Percentiles rank a stretch among this genome's conserved stretches.
Conservation (phyloP, 306 rosid species). For the Carpinus viminea region DNA sequence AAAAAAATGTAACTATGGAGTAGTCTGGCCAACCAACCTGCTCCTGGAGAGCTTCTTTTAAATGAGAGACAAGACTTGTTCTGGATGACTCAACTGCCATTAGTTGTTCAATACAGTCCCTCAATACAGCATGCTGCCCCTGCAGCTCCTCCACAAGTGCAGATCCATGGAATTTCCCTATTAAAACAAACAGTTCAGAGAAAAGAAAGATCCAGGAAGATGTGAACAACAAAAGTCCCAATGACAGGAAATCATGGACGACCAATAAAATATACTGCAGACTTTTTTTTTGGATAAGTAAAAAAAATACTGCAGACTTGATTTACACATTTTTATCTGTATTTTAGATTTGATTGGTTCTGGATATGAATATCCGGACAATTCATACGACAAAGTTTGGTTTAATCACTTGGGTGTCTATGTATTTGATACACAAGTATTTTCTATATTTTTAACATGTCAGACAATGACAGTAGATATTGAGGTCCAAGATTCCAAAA, state of each 20-base stretch:
- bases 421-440: neutral
- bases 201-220: slow-evolving; percentile 23
- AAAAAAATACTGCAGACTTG: neutral
- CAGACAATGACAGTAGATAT: neutral
- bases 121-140: slow-evolving; percentile 66
- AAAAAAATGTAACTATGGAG: neutral
- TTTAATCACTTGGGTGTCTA: neutral
- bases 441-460: neutral
- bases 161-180: slow-evolving; percentile 70
- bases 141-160: slow-evolving; percentile 68
- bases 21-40: slow-evolving; percentile 58
- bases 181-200: slow-evolving; percentile 25
- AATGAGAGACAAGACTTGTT: slow-evolving; percentile 75
- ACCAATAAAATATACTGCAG: neutral
- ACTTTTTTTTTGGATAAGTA: too few species aligned
- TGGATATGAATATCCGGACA: neutral
- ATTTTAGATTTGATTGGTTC: neutral
- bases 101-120: slow-evolving; percentile 80
- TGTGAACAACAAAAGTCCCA: slow-evolving; percentile 21
- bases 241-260: slow-evolving; percentile 24
- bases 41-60: slow-evolving; percentile 88
- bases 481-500: neutral
- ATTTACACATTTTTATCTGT: neutral
- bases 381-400: neutral
- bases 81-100: slow-evolving; percentile 74